These are phyloP conservation scores for Trichoderma asperellum DNA, from an alignment of 2,329 filamentous ascomycete species.

Conservation along the genomic window DNA sequence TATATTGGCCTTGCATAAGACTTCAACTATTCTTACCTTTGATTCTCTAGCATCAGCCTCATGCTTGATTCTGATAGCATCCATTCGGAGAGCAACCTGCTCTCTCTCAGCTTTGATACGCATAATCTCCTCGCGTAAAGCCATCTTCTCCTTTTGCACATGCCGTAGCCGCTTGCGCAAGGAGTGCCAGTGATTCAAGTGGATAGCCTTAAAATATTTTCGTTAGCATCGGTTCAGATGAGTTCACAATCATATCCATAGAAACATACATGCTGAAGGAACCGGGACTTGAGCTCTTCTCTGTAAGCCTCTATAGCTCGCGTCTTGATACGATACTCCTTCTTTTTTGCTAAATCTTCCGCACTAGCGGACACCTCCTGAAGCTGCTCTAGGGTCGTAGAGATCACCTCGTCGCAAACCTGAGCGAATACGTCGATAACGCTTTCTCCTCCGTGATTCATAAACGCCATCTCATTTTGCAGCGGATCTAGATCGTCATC, in stretches of 20 bases:
- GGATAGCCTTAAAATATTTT: conserved; percentile 53
- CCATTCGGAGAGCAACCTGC: conserved; percentile 64
- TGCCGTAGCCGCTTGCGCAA: conserved; percentile 61
- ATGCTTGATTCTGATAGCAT: conserved; percentile 63
- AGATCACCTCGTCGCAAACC: conserved; percentile 64
- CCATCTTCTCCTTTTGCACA: conserved; percentile 60
- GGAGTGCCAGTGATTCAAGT: conserved; percentile 61
- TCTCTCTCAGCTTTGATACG: conserved; percentile 62
- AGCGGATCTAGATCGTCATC: conserved; percentile 51
- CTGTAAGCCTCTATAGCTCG: conserved; percentile 62
- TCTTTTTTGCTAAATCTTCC: conserved; percentile 52
- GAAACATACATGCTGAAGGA: conserved; percentile 61
- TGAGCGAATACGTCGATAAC: conserved; percentile 65
- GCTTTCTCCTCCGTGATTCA: conserved; percentile 60
- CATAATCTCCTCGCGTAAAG: conserved; percentile 63
- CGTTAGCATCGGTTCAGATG: not conserved
- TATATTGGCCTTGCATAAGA: not conserved
- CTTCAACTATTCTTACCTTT: conserved; percentile 47
- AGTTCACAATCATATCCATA: not conserved
- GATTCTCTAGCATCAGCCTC: conserved; percentile 58
- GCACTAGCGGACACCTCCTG: conserved; percentile 46
- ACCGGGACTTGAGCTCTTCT: conserved; percentile 57
- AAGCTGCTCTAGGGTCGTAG: conserved; percentile 53
- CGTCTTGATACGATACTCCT: conserved; percentile 59
- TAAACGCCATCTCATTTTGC: conserved; percentile 57